A percentile compares a stretch with the other conserved stretches of the same genome.
Evolutionary conservation across 1,139 yeast genomes (phyloP).

Genomic region (Pichia sp.): DNA sequence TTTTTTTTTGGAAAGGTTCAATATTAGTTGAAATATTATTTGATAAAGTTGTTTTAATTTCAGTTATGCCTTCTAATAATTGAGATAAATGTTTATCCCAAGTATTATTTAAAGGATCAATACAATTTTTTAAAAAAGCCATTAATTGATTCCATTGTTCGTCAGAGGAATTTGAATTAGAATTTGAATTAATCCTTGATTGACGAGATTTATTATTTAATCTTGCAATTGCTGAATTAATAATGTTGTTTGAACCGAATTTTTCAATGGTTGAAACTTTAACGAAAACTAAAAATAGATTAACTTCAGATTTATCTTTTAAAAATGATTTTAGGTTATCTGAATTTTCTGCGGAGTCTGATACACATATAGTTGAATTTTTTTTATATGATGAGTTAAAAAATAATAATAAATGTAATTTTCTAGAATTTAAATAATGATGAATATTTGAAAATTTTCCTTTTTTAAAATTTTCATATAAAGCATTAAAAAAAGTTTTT

Average conservation of each 20-base stretch:
- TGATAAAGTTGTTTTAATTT: slow-evolving; percentile 5
- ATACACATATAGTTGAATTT: background rate
- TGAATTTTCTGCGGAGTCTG: background rate
- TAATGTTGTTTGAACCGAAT: background rate
- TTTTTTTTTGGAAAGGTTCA: slow-evolving; percentile 2
- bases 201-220: background rate
- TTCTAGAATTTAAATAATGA: slow-evolving; percentile 9
- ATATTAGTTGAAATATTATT: background rate
- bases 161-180: background rate
- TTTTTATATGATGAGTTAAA: slow-evolving; percentile 3
- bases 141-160: slow-evolving; percentile 1
- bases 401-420: slow-evolving; percentile 4
- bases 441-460: background rate
- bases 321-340: background rate
- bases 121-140: slow-evolving; percentile 1
- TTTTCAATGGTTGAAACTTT: slow-evolving; percentile 7
- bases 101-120: slow-evolving; percentile 3
- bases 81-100: slow-evolving; percentile 3
- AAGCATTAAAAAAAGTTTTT: background rate
- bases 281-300: slow-evolving; percentile 8
- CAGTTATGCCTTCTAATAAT: slow-evolving; percentile 2
- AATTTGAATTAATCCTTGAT: background rate
- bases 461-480: background rate
- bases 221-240: background rate
- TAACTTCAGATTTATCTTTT: background rate